phyloP scores from a whole-genome alignment of 2,329 filamentous ascomycete genomes.

The Aspergillus costaricaensis region DNA sequence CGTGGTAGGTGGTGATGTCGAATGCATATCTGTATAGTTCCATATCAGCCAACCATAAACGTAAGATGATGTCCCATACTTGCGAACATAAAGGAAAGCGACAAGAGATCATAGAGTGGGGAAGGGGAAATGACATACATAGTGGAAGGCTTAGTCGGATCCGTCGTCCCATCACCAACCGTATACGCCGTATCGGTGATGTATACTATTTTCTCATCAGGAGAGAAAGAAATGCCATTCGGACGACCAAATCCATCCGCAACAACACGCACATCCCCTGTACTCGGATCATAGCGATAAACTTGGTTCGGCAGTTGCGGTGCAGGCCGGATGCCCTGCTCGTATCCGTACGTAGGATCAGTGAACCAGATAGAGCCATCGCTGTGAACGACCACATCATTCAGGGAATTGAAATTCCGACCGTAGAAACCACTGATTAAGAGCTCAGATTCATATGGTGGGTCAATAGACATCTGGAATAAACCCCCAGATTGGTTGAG shows the following conservation, averaged over 20 bases:
- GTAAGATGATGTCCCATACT: no score
- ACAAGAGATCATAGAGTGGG: no score
- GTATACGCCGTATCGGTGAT: conserved; percentile 44
- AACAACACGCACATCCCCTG: conserved; percentile 39
- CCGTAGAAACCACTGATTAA: conserved; percentile 37
- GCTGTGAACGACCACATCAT: conserved; percentile 40
- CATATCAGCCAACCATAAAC: neutral
- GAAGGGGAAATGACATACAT: conserved; percentile 29
- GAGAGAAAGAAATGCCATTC: conserved; percentile 47
- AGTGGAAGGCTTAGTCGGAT: conserved; percentile 22
- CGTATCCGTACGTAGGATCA: conserved; percentile 41
- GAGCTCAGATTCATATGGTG: neutral
- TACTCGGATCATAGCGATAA: conserved; percentile 44
- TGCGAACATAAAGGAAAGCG: neutral
- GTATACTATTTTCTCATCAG: conserved; percentile 42
- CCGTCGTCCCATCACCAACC: conserved; percentile 24
- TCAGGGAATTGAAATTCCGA: conserved; percentile 30
- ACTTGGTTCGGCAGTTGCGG: conserved; percentile 41
- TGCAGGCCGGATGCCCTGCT: conserved; percentile 35
- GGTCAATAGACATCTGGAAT: conserved; percentile 24
- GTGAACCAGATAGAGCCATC: conserved; percentile 45
- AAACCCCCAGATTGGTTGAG: conserved; percentile 23
- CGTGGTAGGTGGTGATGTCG: conserved; percentile 44
- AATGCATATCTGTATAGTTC: conserved; percentile 46
- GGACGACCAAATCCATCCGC: conserved; percentile 43